Percentiles rank a stretch among this genome's conserved stretches.
Conservation (phyloP, 2,329 filamentous ascomycete genomes). For the Calonectria pseudoreteaudii region DNA sequence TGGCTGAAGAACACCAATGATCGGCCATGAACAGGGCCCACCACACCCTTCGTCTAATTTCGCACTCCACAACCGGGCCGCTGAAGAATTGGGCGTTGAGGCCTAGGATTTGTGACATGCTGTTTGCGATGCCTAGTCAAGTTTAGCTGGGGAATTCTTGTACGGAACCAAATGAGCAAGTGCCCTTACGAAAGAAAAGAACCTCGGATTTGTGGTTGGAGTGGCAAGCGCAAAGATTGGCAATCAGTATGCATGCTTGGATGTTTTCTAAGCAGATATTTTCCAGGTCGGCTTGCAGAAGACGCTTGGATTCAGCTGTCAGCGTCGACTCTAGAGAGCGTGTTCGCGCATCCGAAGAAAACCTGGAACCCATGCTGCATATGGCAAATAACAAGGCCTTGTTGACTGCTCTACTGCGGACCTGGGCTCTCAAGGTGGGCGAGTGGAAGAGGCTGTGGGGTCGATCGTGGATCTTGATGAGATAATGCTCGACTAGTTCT, state of each 20-base stretch:
- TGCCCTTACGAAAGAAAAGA: background rate
- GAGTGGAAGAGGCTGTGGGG: background rate
- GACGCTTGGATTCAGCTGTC: background rate
- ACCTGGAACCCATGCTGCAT: background rate
- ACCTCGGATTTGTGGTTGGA: background rate
- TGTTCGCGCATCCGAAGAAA: background rate
- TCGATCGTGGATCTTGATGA: background rate
- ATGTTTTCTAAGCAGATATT: background rate
- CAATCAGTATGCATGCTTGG: background rate
- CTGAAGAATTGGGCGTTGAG: background rate
- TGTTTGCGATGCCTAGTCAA: background rate
- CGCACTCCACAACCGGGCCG: background rate
- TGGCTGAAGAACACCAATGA: background rate
- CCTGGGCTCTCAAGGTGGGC: background rate
- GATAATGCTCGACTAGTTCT: background rate
- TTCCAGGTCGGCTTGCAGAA: background rate
- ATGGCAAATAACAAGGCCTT: background rate
- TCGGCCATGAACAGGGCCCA: conserved; percentile 2
- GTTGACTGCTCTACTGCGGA: background rate
- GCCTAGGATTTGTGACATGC: background rate
- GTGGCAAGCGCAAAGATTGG: background rate
- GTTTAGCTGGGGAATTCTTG: background rate
- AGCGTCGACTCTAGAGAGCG: background rate
- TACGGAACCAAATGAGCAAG: too few species aligned
- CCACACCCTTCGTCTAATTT: background rate